These are phyloP conservation scores for Clonostachys rosea DNA, from an alignment of 2,329 filamentous ascomycete genomes.

Conservation along the genomic window DNA sequence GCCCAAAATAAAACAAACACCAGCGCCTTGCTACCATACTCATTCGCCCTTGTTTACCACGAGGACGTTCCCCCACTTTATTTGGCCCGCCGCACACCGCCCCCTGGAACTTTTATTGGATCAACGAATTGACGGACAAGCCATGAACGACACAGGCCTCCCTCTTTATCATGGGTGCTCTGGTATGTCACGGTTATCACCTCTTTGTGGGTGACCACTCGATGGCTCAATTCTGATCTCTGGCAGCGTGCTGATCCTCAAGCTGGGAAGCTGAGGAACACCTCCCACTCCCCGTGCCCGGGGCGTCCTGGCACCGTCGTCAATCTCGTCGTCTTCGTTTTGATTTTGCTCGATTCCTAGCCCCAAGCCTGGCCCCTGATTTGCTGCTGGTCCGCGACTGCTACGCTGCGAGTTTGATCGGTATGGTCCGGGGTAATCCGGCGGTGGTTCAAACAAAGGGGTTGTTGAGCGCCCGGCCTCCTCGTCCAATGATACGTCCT, in stretches of 20 bases:
- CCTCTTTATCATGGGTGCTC: too few relatives aligned
- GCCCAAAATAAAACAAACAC: too few relatives aligned
- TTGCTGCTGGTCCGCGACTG: not conserved
- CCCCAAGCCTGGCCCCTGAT: not conserved
- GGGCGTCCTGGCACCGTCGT: not conserved
- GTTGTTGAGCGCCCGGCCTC: slow-evolving; percentile 31
- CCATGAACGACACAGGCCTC: too few relatives aligned
- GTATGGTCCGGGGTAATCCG: slow-evolving; percentile 40
- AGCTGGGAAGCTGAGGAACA: slow-evolving; percentile 44
- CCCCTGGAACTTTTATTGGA: too few relatives aligned
- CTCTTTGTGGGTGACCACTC: slow-evolving; percentile 13
- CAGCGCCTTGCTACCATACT: too few relatives aligned
- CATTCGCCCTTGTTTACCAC: too few relatives aligned
- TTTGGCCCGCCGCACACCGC: too few relatives aligned
- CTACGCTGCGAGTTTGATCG: slow-evolving; percentile 14
- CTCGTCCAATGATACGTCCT: slow-evolving; percentile 39
- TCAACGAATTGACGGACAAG: too few relatives aligned
- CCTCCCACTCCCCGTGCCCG: slow-evolving; percentile 26
- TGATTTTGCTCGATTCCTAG: too few relatives aligned
- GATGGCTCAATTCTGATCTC: slow-evolving; percentile 57
- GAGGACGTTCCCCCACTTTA: too few relatives aligned
- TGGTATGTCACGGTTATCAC: too few relatives aligned
- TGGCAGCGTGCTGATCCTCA: slow-evolving; percentile 44
- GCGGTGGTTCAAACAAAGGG: slow-evolving; percentile 43
- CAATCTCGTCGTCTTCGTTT: too few relatives aligned